These are phyloP conservation scores for Tylopilus balloui DNA, from an alignment of 768 basidiomycete genomes.

Conservation along the genomic window DNA sequence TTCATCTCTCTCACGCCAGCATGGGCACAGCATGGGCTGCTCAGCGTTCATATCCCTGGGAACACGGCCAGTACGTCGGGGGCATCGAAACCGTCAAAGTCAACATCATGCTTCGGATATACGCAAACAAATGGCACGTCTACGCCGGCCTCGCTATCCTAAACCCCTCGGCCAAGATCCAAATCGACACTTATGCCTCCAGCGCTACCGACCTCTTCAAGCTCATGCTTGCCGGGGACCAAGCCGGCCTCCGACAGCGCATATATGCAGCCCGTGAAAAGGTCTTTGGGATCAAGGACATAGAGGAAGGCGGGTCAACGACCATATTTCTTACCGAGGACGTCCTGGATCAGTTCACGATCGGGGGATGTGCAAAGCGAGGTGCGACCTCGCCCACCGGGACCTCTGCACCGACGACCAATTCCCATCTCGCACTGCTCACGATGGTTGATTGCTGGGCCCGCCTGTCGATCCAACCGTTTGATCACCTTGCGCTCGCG, in stretches of 20 bases:
- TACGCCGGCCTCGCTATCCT: slow-evolving; percentile 98
- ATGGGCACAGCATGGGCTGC: slow-evolving; percentile 98
- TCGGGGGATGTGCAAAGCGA: slow-evolving; percentile 44
- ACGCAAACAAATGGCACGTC: slow-evolving; percentile 97
- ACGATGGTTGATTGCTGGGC: slow-evolving; percentile 99
- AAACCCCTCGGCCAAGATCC: slow-evolving; percentile 82
- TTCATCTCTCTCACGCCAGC: slow-evolving; percentile 38
- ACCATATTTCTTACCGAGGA: slow-evolving; percentile 80
- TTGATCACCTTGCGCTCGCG: slow-evolving; percentile 85
- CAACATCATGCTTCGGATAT: slow-evolving; percentile 94
- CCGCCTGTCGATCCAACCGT: slow-evolving; percentile 79
- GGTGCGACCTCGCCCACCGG: slow-evolving; percentile 8
- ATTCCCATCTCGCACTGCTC: slow-evolving; percentile 89
- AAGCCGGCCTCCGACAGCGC: slow-evolving; percentile 56
- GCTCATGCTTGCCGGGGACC: slow-evolving; percentile 73
- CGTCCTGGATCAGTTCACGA: slow-evolving; percentile 84
- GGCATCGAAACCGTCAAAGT: slow-evolving; percentile 97
- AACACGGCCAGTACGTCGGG: slow-evolving; percentile 89
- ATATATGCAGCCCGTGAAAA: slow-evolving; percentile 67
- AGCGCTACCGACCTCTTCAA: slow-evolving; percentile 90
- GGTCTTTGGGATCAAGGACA: slow-evolving; percentile 61
- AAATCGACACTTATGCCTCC: slow-evolving; percentile 88
- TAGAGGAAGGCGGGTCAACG: slow-evolving; percentile 27
- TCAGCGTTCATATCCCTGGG: slow-evolving; percentile 85
- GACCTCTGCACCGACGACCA: slow-evolving; percentile 38